These are phyloP conservation scores for Alternaria consortialis DNA, from an alignment of 2,329 filamentous ascomycete genomes.

Conservation along the genomic window DNA sequence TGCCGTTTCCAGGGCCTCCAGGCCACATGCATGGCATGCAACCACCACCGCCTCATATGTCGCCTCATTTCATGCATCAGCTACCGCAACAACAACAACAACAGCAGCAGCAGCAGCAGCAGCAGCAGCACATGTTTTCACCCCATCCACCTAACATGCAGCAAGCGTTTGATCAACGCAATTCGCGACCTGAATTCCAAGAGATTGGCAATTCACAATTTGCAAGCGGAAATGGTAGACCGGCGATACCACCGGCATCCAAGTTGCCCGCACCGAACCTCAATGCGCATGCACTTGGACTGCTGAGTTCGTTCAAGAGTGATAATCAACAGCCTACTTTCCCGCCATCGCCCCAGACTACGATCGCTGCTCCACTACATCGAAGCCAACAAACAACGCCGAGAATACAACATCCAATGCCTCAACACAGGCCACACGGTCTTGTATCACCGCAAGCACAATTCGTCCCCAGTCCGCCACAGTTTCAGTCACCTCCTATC, in stretches of 20 bases:
- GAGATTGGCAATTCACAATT: constrained; percentile 41
- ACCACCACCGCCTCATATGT: constrained; percentile 33
- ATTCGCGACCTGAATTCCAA: constrained; percentile 22
- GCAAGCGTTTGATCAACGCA: constrained; percentile 29
- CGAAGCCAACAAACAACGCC: constrained; percentile 34
- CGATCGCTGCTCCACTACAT: constrained; percentile 20
- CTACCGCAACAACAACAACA: constrained; percentile 19
- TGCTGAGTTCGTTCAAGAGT: constrained; percentile 67
- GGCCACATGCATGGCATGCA: constrained; percentile 35
- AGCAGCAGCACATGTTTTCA: constrained; percentile 17
- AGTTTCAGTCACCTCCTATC: constrained; percentile 41
- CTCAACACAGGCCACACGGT: constrained; percentile 33
- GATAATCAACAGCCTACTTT: constrained; percentile 33
- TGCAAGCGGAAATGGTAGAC: constrained; percentile 49
- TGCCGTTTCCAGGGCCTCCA: constrained; percentile 37
- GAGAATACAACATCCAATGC: constrained; percentile 33
- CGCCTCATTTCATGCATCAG: constrained; percentile 28
- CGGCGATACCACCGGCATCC: constrained; percentile 63
- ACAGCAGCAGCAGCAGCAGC: constrained; percentile 9
- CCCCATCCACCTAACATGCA: constrained; percentile 33
- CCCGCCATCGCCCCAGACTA: constrained; percentile 17
- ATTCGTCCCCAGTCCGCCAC: constrained; percentile 39
- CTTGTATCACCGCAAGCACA: constrained; percentile 36
- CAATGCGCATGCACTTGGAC: constrained; percentile 64
- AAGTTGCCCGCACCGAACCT: constrained; percentile 67